Evolutionary conservation across 768 basidiomycete genomes (phyloP), one percentile per base, ranked within the genome.

Genomic region (Crassisporium funariophilum): DNA sequence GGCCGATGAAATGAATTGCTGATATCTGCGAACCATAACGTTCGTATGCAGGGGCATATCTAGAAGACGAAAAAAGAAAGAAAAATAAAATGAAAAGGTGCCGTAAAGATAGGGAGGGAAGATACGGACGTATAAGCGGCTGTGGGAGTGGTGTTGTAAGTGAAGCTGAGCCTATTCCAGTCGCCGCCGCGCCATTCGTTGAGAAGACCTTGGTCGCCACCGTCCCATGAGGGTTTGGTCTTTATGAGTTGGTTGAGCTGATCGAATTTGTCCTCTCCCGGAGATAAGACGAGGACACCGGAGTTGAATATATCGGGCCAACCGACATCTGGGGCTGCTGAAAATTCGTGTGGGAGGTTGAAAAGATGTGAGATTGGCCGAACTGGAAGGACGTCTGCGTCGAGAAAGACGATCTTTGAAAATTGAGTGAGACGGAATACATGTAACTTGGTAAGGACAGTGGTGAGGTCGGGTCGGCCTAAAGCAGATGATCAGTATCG

Each of bases 231-330:
- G 12, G 94, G 95, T 57, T 86, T 87, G 13, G 81, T 69, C 51
- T 83, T 81, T 50, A 94, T 74, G 46, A 97, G 75, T 12, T 77
- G 69, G 50, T 75, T 77, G 47, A 98, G 73, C 41, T 87, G 77
- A 5, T 76, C 71, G 64, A 95, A 99, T 61, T 94, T 93, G 52
- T 85, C 82, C 56, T 88, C 78, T 8, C 84, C 83, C 1, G 94
- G 94, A 43, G 81, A 76, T 27, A 93, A 68, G 41, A 98, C 93
- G 69, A 99, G 78, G 36, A 98, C 85, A 29, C 97, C 97, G 17
- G 95, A 95, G 66, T 99, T 99, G 75, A 99, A 99, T 51, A 97
- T 95, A 68, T 99, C 97, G 31, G 97, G 97, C 97, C 97, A 99
- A 56, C 97, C 97, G 23, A 94, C 91, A 66, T 99, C 97, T 9